Conservation (phyloP, 139 green algal genomes). For the Volvox africanus region DNA sequence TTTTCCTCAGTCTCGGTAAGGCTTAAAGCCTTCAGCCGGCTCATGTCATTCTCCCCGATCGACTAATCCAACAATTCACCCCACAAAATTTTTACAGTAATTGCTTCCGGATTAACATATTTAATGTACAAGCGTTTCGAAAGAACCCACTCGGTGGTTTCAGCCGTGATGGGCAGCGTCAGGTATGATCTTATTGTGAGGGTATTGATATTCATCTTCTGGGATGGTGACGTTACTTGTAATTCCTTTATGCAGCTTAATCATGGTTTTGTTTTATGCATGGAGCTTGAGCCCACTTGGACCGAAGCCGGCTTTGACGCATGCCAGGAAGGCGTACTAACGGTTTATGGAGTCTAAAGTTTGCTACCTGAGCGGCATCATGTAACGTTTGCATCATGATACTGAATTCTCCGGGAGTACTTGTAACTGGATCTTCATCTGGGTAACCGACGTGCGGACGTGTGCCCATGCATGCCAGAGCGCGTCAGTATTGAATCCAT, state of each 20-base stretch:
- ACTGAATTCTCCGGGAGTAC: no score
- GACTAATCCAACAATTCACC: no score
- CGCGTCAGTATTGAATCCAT: no score
- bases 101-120: slow-evolving; percentile 7
- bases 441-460: no score
- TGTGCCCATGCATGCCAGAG: no score
- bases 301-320: background rate
- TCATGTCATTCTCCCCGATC: background rate
- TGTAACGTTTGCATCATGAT: no score
- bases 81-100: background rate
- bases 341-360: no score
- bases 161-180: background rate
- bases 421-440: no score
- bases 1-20: slow-evolving; percentile 21
- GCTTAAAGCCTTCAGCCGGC: background rate
- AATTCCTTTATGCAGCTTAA: background rate
- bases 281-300: slow-evolving; percentile 34
- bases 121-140: slow-evolving; percentile 37
- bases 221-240: background rate
- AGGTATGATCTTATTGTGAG: background rate
- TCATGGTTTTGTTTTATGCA: slow-evolving; percentile 15
- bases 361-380: no score
- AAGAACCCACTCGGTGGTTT: background rate
- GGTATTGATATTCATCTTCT: background rate
- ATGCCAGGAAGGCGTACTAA: background rate